Evolutionary conservation across 75 land plant species (phyloP).

Genomic region (Sequoia sempervirens): DNA sequence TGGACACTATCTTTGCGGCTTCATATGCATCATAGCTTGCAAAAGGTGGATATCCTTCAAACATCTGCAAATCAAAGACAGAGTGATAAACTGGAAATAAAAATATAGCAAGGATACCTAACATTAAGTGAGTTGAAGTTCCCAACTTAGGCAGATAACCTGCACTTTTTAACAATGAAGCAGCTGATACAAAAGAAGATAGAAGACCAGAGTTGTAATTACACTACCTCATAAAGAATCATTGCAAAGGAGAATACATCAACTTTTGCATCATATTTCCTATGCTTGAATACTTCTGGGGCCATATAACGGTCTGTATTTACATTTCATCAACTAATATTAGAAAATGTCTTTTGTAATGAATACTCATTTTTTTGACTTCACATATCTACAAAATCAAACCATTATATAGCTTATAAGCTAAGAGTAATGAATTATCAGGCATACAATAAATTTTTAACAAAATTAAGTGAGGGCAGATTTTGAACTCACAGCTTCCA

Average conservation of each 20-base stretch:
- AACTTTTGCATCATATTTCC: conserved; percentile 70
- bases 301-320: conserved; percentile 64
- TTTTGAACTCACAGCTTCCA: conserved; percentile 74
- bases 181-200: conserved; percentile 1
- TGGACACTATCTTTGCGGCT: conserved; percentile 62
- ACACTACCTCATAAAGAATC: conserved; percentile 62
- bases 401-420: not conserved
- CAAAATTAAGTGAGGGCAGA: not conserved
- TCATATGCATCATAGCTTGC: conserved; percentile 63
- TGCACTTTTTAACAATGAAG: not conserved
- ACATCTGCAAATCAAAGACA: conserved; percentile 42
- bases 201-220: not conserved
- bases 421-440: not conserved
- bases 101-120: not conserved
- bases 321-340: not conserved
- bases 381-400: not conserved
- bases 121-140: not conserved
- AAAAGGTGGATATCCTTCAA: conserved; percentile 69
- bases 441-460: not conserved
- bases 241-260: conserved; percentile 77
- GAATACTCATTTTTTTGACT: conserved; percentile 2
- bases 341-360: not conserved
- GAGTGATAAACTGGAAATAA: not conserved
- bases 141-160: not conserved
- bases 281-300: conserved; percentile 68